Conservation (phyloP, 1,284 basidiomycete species). For the Coniferiporia weirii region DNA sequence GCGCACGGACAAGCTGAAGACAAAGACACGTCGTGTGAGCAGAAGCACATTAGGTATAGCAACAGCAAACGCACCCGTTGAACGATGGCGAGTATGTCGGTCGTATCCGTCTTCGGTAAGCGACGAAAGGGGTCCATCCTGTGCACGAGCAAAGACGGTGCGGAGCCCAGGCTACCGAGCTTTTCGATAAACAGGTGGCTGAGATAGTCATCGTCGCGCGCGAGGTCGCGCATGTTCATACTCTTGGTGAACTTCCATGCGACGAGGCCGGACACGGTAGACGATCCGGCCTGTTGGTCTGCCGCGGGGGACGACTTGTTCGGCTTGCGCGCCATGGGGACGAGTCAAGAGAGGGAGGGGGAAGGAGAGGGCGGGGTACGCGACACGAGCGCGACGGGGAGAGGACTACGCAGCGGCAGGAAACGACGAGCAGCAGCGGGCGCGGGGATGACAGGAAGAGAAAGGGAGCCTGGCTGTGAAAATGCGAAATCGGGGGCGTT, state of each 20-base stretch:
- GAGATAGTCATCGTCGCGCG: conserved; percentile 82
- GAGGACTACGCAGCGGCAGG: neutral
- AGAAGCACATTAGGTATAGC: conserved; percentile 25
- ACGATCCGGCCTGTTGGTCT: neutral
- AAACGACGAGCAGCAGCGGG: neutral
- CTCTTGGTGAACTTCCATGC: conserved; percentile 74
- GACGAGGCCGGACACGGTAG: conserved; percentile 22
- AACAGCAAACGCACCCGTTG: conserved; percentile 59
- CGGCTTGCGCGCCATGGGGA: neutral
- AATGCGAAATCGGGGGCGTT: neutral
- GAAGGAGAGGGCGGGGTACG: neutral
- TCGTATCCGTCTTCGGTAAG: conserved; percentile 65
- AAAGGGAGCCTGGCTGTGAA: neutral
- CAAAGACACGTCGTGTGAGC: conserved; percentile 9
- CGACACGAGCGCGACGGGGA: neutral
- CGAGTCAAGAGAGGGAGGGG: neutral
- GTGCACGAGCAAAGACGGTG: conserved; percentile 65
- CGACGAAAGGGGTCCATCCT: conserved; percentile 75
- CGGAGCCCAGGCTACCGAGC: conserved; percentile 60
- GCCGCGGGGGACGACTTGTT: conserved; percentile 1
- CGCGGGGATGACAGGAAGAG: neutral
- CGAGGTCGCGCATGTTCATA: conserved; percentile 83
- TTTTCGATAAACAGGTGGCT: conserved; percentile 82
- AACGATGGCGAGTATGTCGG: conserved; percentile 62
- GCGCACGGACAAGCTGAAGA: conserved; percentile 8